phyloP scores from a whole-genome alignment of 495 filamentous ascomycete species.

The Penicillium turbatum region DNA sequence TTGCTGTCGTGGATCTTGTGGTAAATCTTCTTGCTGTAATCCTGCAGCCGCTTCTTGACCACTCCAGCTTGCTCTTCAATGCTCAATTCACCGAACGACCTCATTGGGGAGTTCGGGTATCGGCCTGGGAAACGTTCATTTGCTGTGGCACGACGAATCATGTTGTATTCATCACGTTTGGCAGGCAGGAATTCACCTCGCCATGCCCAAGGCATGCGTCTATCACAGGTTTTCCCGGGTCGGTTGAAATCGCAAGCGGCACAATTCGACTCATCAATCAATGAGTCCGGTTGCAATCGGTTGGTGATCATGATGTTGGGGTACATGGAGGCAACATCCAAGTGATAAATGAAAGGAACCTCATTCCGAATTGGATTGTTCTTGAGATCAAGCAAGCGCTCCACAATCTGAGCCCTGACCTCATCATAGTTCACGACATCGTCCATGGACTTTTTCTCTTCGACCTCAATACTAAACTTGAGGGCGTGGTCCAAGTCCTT shows the following conservation, averaged over 20 bases:
- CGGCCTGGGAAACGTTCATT: conserved; percentile 87
- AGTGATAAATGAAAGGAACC: conserved; percentile 89
- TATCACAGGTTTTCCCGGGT: conserved; percentile 94
- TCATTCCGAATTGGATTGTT: conserved; percentile 76
- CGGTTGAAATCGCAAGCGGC: conserved; percentile 98
- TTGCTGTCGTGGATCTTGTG: conserved; percentile 97
- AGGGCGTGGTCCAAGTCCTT: conserved; percentile 85
- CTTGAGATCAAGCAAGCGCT: conserved; percentile 69
- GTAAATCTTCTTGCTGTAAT: conserved; percentile 98
- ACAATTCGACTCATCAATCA: conserved; percentile 94
- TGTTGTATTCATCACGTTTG: conserved; percentile 97
- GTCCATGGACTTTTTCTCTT: conserved; percentile 89
- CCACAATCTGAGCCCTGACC: conserved; percentile 76
- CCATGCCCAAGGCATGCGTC: conserved; percentile 95
- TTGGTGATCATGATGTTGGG: conserved; percentile 99
- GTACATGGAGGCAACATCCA: conserved; percentile 99
- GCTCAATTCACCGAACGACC: conserved; percentile 76
- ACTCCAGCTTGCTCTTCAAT: conserved; percentile 77
- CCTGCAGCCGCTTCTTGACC: conserved; percentile 80
- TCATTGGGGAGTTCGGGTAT: conserved; percentile 60
- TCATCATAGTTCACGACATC: conserved; percentile 93
- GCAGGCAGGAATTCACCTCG: conserved; percentile 95
- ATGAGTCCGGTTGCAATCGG: conserved; percentile 92
- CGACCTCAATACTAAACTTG: conserved; percentile 85
- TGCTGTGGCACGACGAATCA: conserved; percentile 90